Conservation (phyloP, 495 filamentous ascomycete species). For the Bacidia gigantensis region DNA sequence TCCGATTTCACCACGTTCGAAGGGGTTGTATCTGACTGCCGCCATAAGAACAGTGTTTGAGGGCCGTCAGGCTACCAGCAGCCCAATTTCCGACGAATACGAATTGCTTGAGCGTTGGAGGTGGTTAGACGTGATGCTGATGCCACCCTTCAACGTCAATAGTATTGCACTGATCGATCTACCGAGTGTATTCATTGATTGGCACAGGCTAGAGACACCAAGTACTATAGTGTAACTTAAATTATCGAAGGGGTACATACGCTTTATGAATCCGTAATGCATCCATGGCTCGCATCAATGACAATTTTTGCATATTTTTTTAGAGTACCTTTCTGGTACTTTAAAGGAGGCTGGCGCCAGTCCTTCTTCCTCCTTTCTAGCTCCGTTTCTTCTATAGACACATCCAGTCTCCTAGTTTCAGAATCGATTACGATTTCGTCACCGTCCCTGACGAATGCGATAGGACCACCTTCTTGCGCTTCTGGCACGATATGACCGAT, state of each 20-base stretch:
- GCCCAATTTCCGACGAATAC: too few relatives aligned
- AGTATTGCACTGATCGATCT: too few relatives aligned
- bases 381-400: slow-evolving; percentile 44
- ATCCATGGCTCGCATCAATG: slow-evolving; percentile 64
- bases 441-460: slow-evolving; percentile 39
- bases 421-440: slow-evolving; percentile 44
- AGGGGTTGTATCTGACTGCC: too few relatives aligned
- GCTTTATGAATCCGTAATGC: slow-evolving; percentile 52
- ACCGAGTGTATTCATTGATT: not conserved
- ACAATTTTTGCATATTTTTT: slow-evolving; percentile 60
- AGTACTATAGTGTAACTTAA: not conserved
- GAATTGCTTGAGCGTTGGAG: too few relatives aligned
- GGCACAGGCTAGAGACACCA: not conserved
- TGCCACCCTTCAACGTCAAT: too few relatives aligned
- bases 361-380: slow-evolving; percentile 48
- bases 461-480: slow-evolving; percentile 45
- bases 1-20: too few relatives aligned
- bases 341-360: slow-evolving; percentile 50
- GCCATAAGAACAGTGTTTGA: too few relatives aligned
- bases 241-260: not conserved
- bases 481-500: slow-evolving; percentile 45
- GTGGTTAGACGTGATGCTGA: too few relatives aligned
- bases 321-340: slow-evolving; percentile 59
- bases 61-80: too few relatives aligned
- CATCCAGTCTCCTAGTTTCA: slow-evolving; percentile 37